A percentile compares a stretch with the other conserved stretches of the same genome.
Conservation (phyloP, 2,329 filamentous ascomycete species). For the Aspergillus ruber region DNA sequence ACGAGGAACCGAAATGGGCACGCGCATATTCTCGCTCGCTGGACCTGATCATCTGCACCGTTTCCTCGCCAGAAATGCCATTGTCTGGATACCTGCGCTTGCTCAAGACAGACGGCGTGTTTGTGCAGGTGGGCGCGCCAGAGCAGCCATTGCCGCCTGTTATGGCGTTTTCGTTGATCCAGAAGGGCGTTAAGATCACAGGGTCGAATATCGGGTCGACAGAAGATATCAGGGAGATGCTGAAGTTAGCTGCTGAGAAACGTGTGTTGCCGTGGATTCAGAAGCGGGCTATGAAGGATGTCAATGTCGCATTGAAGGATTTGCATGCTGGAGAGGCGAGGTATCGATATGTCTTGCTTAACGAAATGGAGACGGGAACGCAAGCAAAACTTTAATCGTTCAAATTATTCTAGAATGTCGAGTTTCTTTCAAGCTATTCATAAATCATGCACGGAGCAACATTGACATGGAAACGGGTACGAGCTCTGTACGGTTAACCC, state of each 20-base stretch:
- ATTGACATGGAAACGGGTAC: background rate
- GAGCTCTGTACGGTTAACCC: background rate
- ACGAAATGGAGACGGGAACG: slow-evolving; percentile 18
- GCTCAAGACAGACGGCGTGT: slow-evolving; percentile 53
- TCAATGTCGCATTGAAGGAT: slow-evolving; percentile 38
- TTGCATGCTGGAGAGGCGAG: slow-evolving; percentile 42
- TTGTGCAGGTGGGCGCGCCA: slow-evolving; percentile 62
- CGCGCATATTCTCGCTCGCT: slow-evolving; percentile 43
- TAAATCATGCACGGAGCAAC: too few relatives aligned
- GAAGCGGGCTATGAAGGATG: slow-evolving; percentile 35
- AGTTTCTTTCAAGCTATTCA: too few relatives aligned
- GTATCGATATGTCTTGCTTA: slow-evolving; percentile 43
- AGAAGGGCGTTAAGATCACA: slow-evolving; percentile 48
- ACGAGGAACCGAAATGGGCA: slow-evolving; percentile 51
- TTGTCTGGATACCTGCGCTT: slow-evolving; percentile 56
- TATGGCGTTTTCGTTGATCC: slow-evolving; percentile 53
- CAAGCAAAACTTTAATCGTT: slow-evolving; percentile 24
- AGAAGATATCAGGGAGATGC: slow-evolving; percentile 39
- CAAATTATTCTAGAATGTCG: background rate
- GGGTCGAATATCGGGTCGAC: slow-evolving; percentile 43
- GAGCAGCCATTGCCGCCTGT: slow-evolving; percentile 52
- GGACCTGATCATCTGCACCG: slow-evolving; percentile 53
- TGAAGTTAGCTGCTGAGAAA: slow-evolving; percentile 38
- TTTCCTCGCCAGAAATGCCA: slow-evolving; percentile 57
- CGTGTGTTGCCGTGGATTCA: slow-evolving; percentile 39